Evolutionary conservation across 495 filamentous ascomycete genomes (phyloP).

Genomic region (Echria macrotheca): DNA sequence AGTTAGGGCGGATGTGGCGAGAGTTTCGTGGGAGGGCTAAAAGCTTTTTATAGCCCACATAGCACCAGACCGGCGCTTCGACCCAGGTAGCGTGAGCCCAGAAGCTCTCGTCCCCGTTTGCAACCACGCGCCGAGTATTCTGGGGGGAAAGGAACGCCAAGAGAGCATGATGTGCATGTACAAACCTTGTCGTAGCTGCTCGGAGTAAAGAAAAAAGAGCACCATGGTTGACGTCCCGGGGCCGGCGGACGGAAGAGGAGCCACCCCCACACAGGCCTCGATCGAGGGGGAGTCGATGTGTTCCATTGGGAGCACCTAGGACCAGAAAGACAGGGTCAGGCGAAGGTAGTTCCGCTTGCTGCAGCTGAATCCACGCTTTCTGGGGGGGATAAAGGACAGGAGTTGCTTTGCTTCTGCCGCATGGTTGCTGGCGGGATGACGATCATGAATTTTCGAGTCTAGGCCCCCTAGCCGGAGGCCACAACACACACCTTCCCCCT

Average conservation of each 20-base stretch:
- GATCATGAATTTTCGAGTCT: conserved; percentile 8
- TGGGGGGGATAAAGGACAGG: background rate
- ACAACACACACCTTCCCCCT: background rate
- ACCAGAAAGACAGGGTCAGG: conserved; percentile 6
- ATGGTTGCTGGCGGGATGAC: conserved; percentile 9
- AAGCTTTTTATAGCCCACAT: conserved; percentile 10
- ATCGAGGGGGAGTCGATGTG: background rate
- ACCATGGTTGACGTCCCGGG: conserved; percentile 5
- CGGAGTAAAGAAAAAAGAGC: conserved; percentile 3
- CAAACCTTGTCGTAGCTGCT: background rate
- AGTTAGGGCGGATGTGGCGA: conserved; percentile 1
- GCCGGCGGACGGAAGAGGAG: background rate
- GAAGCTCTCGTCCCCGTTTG: background rate
- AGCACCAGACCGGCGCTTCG: conserved; percentile 4
- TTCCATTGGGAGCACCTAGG: conserved; percentile 9
- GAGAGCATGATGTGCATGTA: conserved; percentile 21
- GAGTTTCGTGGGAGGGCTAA: background rate
- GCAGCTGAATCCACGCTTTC: conserved; percentile 12
- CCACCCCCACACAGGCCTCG: background rate
- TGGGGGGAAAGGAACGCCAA: conserved; percentile 10
- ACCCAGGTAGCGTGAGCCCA: background rate
- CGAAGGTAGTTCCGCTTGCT: conserved; percentile 3
- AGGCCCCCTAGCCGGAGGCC: background rate
- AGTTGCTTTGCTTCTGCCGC: conserved; percentile 7
- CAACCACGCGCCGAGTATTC: background rate